phyloP scores from a whole-genome alignment of 2,329 filamentous ascomycete genomes.

The Penicillium sp. region DNA sequence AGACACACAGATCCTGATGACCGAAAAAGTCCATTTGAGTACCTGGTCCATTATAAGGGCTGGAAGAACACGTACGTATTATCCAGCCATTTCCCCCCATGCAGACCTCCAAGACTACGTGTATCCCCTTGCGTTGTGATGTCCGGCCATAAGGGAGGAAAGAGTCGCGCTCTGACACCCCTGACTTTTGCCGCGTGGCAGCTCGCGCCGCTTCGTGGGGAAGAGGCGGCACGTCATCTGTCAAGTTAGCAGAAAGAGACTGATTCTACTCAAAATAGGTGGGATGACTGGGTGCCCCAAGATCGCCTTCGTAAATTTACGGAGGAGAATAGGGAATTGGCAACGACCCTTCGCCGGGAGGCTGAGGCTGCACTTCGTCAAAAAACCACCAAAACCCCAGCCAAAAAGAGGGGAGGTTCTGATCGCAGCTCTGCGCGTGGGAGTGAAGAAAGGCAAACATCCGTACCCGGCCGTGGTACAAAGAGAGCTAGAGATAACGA shows the following conservation, averaged over 20 bases:
- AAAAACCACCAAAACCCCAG: constrained; percentile 38
- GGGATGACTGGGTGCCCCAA: constrained; percentile 97
- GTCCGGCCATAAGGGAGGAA: background rate
- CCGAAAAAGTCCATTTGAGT: constrained; percentile 78
- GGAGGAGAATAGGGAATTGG: constrained; percentile 92
- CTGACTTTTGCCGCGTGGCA: constrained; percentile 8
- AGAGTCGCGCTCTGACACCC: background rate
- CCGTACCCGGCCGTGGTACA: constrained; percentile 48
- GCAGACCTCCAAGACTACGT: background rate
- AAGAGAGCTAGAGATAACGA: constrained; percentile 53
- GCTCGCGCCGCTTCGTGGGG: constrained; percentile 4
- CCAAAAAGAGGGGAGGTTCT: constrained; percentile 48
- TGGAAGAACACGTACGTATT: constrained; percentile 89
- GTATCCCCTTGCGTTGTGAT: background rate
- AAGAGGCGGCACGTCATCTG: constrained; percentile 1
- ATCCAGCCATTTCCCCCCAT: background rate
- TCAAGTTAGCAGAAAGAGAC: constrained; percentile 20
- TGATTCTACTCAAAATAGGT: constrained; percentile 55
- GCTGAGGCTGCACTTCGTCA: constrained; percentile 42
- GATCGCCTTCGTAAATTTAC: constrained; percentile 94
- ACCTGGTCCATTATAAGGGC: constrained; percentile 97
- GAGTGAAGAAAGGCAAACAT: constrained; percentile 52
- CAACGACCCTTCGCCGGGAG: constrained; percentile 56
- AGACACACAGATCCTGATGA: constrained; percentile 65
- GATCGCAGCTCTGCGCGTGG: constrained; percentile 49